phyloP scores from a whole-genome alignment of 2,329 filamentous ascomycete species.

The Clonostachys chloroleuca region DNA sequence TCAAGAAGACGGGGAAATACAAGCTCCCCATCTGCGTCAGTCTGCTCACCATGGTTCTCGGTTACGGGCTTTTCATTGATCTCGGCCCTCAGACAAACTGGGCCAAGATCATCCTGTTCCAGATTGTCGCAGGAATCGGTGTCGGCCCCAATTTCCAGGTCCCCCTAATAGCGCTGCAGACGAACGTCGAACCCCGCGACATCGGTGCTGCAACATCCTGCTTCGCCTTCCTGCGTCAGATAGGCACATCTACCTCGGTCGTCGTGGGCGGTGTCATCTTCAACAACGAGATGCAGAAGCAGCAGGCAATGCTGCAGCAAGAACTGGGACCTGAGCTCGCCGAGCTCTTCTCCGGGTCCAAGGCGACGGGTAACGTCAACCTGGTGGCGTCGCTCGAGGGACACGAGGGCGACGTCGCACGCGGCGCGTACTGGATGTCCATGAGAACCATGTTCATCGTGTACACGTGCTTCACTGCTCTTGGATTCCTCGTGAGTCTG shows the following conservation, averaged over 20 bases:
- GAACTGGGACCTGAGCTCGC: conserved; percentile 48
- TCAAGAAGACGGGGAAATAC: conserved; percentile 63
- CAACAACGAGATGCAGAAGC: conserved; percentile 66
- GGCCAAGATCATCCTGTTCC: conserved; percentile 54
- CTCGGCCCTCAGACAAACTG: conserved; percentile 52
- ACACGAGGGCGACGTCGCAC: conserved; percentile 33
- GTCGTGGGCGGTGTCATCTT: conserved; percentile 77
- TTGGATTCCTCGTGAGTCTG: conserved; percentile 40
- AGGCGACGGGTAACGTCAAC: conserved; percentile 56
- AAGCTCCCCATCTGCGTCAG: conserved; percentile 55
- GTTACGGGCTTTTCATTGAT: conserved; percentile 60
- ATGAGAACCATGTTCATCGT: conserved; percentile 54
- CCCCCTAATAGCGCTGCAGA: conserved; percentile 65
- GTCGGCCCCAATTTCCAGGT: conserved; percentile 67
- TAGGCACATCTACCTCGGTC: conserved; percentile 64
- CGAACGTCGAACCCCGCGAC: conserved; percentile 54
- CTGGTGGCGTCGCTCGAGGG: conserved; percentile 47
- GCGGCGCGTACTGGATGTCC: conserved; percentile 41
- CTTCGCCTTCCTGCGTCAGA: conserved; percentile 63
- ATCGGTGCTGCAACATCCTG: conserved; percentile 66
- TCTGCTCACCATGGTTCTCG: conserved; percentile 55
- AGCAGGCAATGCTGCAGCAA: conserved; percentile 38
- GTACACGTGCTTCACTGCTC: conserved; percentile 42
- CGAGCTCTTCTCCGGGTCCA: conserved; percentile 47
- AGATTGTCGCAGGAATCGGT: conserved; percentile 60